Conservation (phyloP, 2,329 filamentous ascomycete species). For the Sporothrix inflata region DNA sequence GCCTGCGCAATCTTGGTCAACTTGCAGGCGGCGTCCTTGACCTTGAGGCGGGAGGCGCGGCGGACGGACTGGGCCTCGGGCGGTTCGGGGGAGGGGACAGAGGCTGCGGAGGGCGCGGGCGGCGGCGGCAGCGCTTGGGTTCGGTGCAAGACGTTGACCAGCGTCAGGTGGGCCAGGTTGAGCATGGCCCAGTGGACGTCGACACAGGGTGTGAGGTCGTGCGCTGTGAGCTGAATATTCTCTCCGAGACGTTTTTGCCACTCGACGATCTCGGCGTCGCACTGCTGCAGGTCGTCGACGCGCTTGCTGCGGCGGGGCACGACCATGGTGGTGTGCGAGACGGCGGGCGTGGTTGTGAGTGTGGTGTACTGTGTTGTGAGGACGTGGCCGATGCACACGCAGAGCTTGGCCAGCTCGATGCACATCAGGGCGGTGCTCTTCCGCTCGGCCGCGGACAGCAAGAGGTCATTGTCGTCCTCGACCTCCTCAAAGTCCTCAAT, state of each 20-base stretch:
- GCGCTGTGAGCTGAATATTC: background rate
- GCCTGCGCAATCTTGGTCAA: conserved; percentile 13
- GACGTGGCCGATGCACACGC: conserved; percentile 67
- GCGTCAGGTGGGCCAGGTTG: conserved; percentile 8
- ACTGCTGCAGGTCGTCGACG: conserved; percentile 3
- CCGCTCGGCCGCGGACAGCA: conserved; percentile 42
- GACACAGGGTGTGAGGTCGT: background rate
- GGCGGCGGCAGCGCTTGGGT: conserved; percentile 16
- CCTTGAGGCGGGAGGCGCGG: background rate
- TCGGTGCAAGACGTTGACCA: conserved; percentile 20
- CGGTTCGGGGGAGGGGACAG: too few relatives aligned
- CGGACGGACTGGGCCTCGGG: background rate
- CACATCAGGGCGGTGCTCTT: conserved; percentile 52
- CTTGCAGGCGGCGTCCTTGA: conserved; percentile 23
- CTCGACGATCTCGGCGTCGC: conserved; percentile 13
- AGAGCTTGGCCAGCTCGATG: conserved; percentile 68
- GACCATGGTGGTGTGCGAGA: conserved; percentile 17
- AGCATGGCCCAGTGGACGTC: conserved; percentile 25
- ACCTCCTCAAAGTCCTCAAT: conserved; percentile 58
- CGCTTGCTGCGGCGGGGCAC: conserved; percentile 6
- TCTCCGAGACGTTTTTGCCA: background rate
- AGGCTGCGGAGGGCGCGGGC: too few relatives aligned
- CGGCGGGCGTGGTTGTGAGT: conserved; percentile 4
- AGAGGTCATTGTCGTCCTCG: conserved; percentile 35
- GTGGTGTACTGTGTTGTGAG: conserved; percentile 63